Base-by-base conservation (phyloP, 2,329 filamentous ascomycete genomes). In the Ceratocystis lukuohia region DNA sequence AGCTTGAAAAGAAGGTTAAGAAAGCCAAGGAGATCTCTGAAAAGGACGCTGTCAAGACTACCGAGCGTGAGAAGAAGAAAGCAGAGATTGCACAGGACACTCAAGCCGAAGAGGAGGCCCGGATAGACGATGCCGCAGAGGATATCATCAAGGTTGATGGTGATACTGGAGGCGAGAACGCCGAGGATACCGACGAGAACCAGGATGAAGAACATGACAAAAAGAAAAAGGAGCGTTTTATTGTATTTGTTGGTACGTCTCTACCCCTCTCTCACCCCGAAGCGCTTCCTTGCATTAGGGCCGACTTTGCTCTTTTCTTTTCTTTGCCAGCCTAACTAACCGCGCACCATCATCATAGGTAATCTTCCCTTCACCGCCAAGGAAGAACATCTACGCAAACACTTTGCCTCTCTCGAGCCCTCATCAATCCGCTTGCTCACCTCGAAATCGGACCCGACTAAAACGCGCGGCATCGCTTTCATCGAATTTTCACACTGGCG, bases 301-400 rank as follows among this genome's bases (percentile, higher is more conserved):
- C 33, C 66, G 59, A 69, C 53, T 20, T 62, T 46, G 66, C 8
- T 65, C 59, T 66, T 69, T 68, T 10, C 45, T 20, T 20, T 20
- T 20, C 17, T 20, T 10, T 20, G 45, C 17, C 45, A 48, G 45
- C 45, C 45, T n/a, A 48, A 48, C 46, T 48, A n/a, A 20, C 28
- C 17, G 5, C 17, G 12, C 25, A 30, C 72, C 71, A 77, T 75
- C 68, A 71, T 72, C 44, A 72, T 22, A 69, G 90, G 93, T 74
- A 96, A 96, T 77, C 87, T 97, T 5, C 93, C 93, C 62, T 96
- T 85, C 82, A 86, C 82, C 69, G 89, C 91, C 50, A 96, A 88
- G 3, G 80, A 82, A 64, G 83, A 83, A 62, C 80, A 84, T 53
- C 82, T 97, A 69, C 77, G 78, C 67, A 79, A 83, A 67, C 92